Conservation (phyloP, 2,329 filamentous ascomycete genomes). For the Hypoxylon sp. region DNA sequence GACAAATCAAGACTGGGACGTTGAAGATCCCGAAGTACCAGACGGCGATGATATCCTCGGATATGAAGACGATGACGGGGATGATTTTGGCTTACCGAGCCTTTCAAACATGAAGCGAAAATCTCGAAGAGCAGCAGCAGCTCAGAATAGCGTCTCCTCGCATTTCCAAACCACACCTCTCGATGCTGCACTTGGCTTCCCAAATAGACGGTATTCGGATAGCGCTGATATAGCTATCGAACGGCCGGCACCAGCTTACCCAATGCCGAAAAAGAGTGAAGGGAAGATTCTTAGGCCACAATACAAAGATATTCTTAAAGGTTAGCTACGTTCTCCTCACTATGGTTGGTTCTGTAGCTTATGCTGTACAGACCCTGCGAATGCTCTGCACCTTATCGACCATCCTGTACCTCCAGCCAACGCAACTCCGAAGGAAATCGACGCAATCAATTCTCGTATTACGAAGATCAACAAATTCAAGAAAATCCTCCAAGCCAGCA, state of each 20-base stretch:
- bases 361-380: slow-evolving; percentile 77
- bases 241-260: slow-evolving; percentile 85
- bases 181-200: slow-evolving; percentile 58
- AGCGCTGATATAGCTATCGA: slow-evolving; percentile 96
- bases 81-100: slow-evolving; percentile 95
- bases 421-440: slow-evolving; percentile 85
- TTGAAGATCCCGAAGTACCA: slow-evolving; percentile 69
- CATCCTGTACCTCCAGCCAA: slow-evolving; percentile 82
- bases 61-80: slow-evolving; percentile 89
- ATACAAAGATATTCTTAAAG: slow-evolving; percentile 94
- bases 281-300: slow-evolving; percentile 97
- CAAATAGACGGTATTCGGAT: slow-evolving; percentile 77
- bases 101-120: slow-evolving; percentile 91
- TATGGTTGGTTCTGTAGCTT: slow-evolving; percentile 16
- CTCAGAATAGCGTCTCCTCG: slow-evolving; percentile 57
- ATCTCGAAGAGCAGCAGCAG: slow-evolving; percentile 66
- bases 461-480: slow-evolving; percentile 99
- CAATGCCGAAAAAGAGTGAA: slow-evolving; percentile 88
- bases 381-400: slow-evolving; percentile 93
- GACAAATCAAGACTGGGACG: slow-evolving; percentile 86
- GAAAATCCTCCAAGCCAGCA: slow-evolving; percentile 90
- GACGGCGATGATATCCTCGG: slow-evolving; percentile 82
- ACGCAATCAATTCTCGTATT: slow-evolving; percentile 88
- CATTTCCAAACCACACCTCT: slow-evolving; percentile 57
- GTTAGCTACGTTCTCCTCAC: slow-evolving; percentile 56